Percentiles rank a stretch among this genome's conserved stretches.
Conservation (phyloP, 192 early-diverging fungal genomes). For the Obelidium mucronatum region DNA sequence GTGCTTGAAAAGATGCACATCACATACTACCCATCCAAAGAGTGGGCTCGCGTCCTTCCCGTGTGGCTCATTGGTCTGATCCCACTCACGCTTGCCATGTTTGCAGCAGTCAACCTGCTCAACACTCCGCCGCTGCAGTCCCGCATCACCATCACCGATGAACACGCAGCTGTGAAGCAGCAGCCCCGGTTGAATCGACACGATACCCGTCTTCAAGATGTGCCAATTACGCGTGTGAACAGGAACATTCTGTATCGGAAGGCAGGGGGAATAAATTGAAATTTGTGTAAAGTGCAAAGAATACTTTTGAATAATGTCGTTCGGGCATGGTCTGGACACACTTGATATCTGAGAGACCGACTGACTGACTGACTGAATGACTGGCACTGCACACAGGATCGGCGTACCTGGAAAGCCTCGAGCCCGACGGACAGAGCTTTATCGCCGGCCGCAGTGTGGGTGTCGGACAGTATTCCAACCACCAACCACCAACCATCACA, state of each 20-base stretch:
- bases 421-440: conserved; percentile 27
- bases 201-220: background rate
- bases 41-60: conserved; percentile 85
- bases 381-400: conserved; percentile 3
- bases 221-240: background rate
- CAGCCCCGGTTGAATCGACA: background rate
- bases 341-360: too few relatives aligned
- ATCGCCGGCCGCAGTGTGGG: conserved; percentile 5
- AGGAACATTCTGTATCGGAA: background rate
- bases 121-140: conserved; percentile 80
- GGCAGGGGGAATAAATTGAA: too few relatives aligned
- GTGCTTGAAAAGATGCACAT: conserved; percentile 73
- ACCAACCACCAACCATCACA: too few relatives aligned
- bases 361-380: too few relatives aligned
- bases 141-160: conserved; percentile 76
- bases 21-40: conserved; percentile 83
- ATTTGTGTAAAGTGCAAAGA: too few relatives aligned
- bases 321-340: too few relatives aligned
- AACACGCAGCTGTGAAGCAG: background rate
- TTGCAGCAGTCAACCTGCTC: conserved; percentile 79
- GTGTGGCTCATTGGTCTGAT: conserved; percentile 78
- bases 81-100: conserved; percentile 76
- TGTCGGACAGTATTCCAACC: background rate
- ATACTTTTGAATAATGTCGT: too few relatives aligned
- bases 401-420: conserved; percentile 18